Evolutionary conservation across 257 asterid species (phyloP).

Genomic region (Ligustrum vulgare): DNA sequence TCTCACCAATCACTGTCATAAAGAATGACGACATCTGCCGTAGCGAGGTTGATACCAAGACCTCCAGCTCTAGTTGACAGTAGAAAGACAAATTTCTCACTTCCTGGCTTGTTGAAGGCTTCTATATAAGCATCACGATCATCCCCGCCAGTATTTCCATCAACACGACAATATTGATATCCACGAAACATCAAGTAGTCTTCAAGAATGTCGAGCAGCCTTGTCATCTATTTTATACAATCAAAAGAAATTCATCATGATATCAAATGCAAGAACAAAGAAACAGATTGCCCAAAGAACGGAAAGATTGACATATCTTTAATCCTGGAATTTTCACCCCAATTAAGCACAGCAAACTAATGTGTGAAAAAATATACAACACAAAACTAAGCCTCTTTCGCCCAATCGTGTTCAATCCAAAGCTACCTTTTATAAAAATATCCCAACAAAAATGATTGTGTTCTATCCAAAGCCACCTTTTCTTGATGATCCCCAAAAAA

Average conservation of each 20-base stretch:
- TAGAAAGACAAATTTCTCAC: constrained; percentile 90
- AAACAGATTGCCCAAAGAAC: neutral
- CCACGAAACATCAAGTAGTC: constrained; percentile 93
- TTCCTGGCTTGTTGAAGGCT: constrained; percentile 85
- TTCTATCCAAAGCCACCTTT: too few relatives aligned
- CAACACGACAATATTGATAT: constrained; percentile 82
- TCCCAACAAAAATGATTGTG: neutral
- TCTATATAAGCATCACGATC: constrained; percentile 98
- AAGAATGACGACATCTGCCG: constrained; percentile 96
- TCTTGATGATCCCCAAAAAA: too few relatives aligned
- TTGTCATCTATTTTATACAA: constrained; percentile 71
- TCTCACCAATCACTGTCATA: constrained; percentile 97
- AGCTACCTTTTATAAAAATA: neutral
- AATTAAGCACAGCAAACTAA: neutral
- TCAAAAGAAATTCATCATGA: constrained; percentile 11
- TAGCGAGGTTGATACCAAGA: constrained; percentile 98
- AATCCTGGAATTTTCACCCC: neutral
- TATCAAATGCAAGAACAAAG: neutral
- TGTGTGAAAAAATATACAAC: neutral
- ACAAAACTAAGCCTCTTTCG: neutral
- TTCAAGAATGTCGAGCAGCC: constrained; percentile 96
- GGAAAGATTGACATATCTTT: neutral
- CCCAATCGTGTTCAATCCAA: neutral
- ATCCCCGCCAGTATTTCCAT: constrained; percentile 99
- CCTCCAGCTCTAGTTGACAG: constrained; percentile 99